Base-by-base conservation (phyloP, 257 asterid genomes). In the Rauvolfia tetraphylla region DNA sequence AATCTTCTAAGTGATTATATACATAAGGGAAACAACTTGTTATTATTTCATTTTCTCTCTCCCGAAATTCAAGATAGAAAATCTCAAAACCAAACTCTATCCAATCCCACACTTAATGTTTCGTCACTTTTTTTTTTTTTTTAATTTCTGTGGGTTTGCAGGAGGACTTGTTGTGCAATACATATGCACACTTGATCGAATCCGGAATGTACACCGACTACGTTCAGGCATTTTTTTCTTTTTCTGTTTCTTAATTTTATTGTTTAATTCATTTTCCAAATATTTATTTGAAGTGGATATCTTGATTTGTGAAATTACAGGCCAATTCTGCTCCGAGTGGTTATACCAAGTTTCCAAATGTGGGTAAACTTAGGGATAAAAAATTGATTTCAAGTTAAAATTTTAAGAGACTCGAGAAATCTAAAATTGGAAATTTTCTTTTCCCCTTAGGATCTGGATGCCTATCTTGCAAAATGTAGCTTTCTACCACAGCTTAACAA, bases 321-420 rank as follows among this genome's bases (percentile, higher is more conserved):
- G 87, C 89, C 51, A 95, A 86, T 89, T 81, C 89, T 85, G 98
- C 97, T 83, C 97, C 97, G 54, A 90, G 98, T 81, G 97, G 96
- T 72, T 93, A 93, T 80, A 93, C 87, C 79, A 93, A 91, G 84
- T 87, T 86, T 75, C 97, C 97, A 79, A 91, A 91, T 67, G 98
- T 93, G 78, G 89, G 98, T 83, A 70, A 46, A 20, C 12, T 8
- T 41, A 58, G 0, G 17, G 8, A 53, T 27, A n/a, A 17, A 6
- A 0, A n/a, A 34, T 10, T 0, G 17, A 31, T 0, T 20, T 23
- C 4, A 20, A 1, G 44, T 1, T 1, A 9, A 9, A 9, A 41
- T 41, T 41, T 6, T 41, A 9, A 3, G 8, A 41, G 5, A 6
- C 11, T 44, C 1, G 8, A 44, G 14, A 44, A 44, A 7, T 41